phyloP scores from a whole-genome alignment of 345 rosid species.

The Luvunga scandens region DNA sequence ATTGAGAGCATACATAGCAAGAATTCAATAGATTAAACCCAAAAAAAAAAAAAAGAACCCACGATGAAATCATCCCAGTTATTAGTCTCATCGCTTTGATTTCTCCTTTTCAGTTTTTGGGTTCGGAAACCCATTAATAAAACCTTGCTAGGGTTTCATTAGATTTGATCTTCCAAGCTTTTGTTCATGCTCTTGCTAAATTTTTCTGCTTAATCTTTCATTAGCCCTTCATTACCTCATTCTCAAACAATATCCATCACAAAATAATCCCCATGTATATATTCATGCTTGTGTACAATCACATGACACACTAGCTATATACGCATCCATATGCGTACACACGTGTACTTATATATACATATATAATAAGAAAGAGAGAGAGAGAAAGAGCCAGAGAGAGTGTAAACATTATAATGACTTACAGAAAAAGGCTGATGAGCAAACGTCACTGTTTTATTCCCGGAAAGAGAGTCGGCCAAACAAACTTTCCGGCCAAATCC shows the following conservation, averaged over 20 bases:
- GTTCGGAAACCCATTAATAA: neutral
- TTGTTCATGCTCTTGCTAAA: neutral
- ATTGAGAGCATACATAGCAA: no score
- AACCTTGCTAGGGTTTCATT: neutral
- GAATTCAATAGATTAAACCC: no score
- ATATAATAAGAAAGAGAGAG: neutral
- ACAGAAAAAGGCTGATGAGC: neutral
- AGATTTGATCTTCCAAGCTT: neutral
- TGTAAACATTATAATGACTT: neutral
- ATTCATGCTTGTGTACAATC: neutral
- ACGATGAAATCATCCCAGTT: neutral
- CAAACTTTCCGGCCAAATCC: slow-evolving; percentile 62
- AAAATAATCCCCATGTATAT: neutral
- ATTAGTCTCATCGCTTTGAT: neutral
- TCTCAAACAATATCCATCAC: no score
- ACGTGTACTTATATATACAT: neutral
- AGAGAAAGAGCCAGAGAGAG: neutral
- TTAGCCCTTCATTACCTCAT: neutral
- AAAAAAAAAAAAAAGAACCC: no score
- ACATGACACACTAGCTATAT: no score
- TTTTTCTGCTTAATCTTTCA: neutral
- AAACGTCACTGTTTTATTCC: slow-evolving; percentile 48
- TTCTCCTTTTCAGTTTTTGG: neutral
- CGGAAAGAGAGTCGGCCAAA: slow-evolving; percentile 58
- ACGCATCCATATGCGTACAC: neutral